Percentiles rank a stretch among this genome's conserved stretches.
phyloP scores from a whole-genome alignment of 2,329 filamentous ascomycete genomes.

The Acrocalymma vagum region DNA sequence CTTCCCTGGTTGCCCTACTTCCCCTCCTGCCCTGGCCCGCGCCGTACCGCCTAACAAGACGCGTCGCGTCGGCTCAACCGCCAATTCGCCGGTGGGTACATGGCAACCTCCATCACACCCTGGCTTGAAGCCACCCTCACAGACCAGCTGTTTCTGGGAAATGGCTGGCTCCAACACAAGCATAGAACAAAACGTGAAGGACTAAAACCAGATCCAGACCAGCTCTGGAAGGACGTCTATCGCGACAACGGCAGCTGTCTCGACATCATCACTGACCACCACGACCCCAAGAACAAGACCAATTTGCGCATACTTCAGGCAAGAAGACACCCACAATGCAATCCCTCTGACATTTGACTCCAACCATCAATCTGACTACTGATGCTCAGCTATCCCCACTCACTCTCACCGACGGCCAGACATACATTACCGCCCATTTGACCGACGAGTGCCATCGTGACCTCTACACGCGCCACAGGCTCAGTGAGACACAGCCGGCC shows the following conservation, averaged over 20 bases:
- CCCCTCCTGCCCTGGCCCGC: neutral
- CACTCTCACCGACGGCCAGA: constrained; percentile 37
- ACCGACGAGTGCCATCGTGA: constrained; percentile 13
- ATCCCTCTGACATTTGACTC: constrained; percentile 2
- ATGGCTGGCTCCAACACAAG: constrained; percentile 30
- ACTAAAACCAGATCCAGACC: constrained; percentile 12
- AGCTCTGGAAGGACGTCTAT: constrained; percentile 33
- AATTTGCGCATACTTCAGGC: constrained; percentile 34
- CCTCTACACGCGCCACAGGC: constrained; percentile 15
- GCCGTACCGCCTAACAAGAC: too few species aligned
- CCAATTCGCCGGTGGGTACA: constrained; percentile 8
- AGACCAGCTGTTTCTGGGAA: constrained; percentile 27
- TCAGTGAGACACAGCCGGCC: neutral
- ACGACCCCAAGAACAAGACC: constrained; percentile 11
- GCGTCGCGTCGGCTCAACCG: constrained; percentile 10
- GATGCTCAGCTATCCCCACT: constrained; percentile 23
- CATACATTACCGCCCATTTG: constrained; percentile 25
- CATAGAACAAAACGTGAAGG: constrained; percentile 11
- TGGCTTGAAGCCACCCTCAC: constrained; percentile 35
- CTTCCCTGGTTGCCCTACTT: neutral
- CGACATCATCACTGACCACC: constrained; percentile 30
- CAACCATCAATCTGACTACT: constrained; percentile 1
- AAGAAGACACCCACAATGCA: too few species aligned
- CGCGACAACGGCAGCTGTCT: constrained; percentile 46
- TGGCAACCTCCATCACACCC: constrained; percentile 21